Conservation (phyloP, 2,329 filamentous ascomycete genomes). For the Ophiostoma quercus region DNA sequence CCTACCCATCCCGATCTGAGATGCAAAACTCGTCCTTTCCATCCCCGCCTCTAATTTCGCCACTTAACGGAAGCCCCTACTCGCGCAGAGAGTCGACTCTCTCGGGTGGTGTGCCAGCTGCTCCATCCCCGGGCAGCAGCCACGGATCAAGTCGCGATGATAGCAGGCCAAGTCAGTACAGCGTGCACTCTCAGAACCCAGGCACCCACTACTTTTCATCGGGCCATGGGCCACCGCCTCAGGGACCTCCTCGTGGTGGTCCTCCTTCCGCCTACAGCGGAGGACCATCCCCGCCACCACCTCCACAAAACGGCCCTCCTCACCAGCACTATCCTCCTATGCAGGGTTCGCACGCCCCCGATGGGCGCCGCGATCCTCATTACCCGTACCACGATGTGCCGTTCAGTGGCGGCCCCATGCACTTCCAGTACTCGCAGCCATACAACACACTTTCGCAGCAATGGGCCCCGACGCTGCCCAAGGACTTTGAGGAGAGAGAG, state of each 20-base stretch:
- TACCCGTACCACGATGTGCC: neutral
- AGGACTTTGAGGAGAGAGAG: constrained; percentile 5
- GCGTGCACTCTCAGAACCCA: neutral
- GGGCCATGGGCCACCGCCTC: neutral
- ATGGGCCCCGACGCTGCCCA: neutral
- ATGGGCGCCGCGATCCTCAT: neutral
- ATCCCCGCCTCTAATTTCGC: constrained; percentile 14
- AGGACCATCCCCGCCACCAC: neutral
- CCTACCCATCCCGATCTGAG: constrained; percentile 6
- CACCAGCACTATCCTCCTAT: neutral
- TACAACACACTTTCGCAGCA: neutral
- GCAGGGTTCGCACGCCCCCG: neutral
- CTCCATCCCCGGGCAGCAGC: neutral
- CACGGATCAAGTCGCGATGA: neutral
- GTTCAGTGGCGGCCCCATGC: neutral
- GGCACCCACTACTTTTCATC: neutral
- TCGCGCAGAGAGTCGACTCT: constrained; percentile 12
- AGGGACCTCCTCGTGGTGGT: neutral
- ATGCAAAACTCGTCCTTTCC: constrained; percentile 10
- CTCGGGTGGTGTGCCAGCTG: neutral
- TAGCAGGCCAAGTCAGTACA: neutral
- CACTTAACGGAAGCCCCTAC: neutral
- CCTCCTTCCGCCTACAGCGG: neutral
- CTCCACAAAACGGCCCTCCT: neutral
- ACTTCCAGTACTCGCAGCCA: constrained; percentile 1